phyloP scores from a whole-genome alignment of 495 filamentous ascomycete genomes.

The Talaromyces ruber region DNA sequence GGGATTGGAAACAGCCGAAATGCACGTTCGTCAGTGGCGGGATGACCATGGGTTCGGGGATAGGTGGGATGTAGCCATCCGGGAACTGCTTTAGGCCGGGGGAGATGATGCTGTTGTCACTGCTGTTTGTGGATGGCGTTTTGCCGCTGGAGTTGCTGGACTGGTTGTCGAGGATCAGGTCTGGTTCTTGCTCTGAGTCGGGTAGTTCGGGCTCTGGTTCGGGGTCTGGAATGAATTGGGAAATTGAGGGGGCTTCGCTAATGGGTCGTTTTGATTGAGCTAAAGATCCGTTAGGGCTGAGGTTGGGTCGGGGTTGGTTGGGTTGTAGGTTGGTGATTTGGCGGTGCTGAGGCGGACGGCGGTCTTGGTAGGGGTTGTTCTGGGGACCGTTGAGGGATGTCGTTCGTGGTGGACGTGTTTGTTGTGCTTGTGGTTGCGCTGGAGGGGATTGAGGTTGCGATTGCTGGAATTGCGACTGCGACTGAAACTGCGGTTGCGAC shows the following conservation, averaged over 20 bases:
- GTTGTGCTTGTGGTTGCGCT: slow-evolving; percentile 2
- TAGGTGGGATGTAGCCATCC: slow-evolving; percentile 14
- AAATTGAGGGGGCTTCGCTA: slow-evolving; percentile 18
- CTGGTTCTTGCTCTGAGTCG: slow-evolving; percentile 1
- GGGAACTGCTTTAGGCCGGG: neutral
- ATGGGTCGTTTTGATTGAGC: slow-evolving; percentile 5
- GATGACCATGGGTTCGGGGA: slow-evolving; percentile 24
- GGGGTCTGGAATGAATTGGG: slow-evolving; percentile 32
- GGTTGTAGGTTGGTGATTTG: neutral
- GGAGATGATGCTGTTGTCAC: neutral
- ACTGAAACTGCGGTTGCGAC: slow-evolving; percentile 6
- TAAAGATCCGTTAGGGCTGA: neutral
- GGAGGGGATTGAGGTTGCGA: slow-evolving; percentile 2
- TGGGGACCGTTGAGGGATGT: neutral
- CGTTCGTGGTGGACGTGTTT: neutral
- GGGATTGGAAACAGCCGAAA: slow-evolving; percentile 37
- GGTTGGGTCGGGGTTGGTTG: neutral
- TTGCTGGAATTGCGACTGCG: neutral
- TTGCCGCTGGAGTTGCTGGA: slow-evolving; percentile 12
- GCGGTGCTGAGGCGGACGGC: neutral
- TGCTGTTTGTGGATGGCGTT: neutral
- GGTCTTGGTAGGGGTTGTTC: neutral
- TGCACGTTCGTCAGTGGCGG: slow-evolving; percentile 34
- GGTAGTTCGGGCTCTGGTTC: slow-evolving; percentile 14
- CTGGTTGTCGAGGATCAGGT: slow-evolving; percentile 13